phyloP scores from a whole-genome alignment of 768 basidiomycete genomes.

The Pleurotus citrinopileatus region DNA sequence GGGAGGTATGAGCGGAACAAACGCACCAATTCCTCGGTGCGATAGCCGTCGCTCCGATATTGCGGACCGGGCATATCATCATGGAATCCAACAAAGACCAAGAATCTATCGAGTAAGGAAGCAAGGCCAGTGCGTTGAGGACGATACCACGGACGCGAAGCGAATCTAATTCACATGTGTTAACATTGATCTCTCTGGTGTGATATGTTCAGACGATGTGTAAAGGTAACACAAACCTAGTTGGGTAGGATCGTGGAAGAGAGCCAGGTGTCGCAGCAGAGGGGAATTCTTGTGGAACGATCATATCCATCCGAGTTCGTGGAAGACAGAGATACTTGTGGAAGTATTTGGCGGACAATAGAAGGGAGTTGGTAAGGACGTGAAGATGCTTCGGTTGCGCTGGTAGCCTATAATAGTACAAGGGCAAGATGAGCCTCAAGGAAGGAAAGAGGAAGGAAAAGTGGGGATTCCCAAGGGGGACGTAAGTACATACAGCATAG shows the following conservation, averaged over 20 bases:
- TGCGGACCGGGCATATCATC: conserved; percentile 36
- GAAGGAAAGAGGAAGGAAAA: background rate
- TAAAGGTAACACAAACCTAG: conserved; percentile 20
- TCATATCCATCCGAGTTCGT: conserved; percentile 19
- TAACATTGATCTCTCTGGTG: background rate
- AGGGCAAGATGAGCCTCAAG: too few species aligned
- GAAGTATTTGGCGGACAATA: conserved; percentile 26
- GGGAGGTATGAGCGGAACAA: background rate
- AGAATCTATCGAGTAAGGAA: conserved; percentile 24
- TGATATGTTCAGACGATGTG: background rate
- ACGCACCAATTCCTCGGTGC: conserved; percentile 40
- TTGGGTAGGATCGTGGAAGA: conserved; percentile 32
- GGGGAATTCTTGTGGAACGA: conserved; percentile 24
- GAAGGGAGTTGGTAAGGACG: conserved; percentile 18
- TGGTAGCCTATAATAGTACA: conserved; percentile 31
- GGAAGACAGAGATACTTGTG: conserved; percentile 40
- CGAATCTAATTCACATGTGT: conserved; percentile 21
- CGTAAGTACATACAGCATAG: conserved; percentile 40
- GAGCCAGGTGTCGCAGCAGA: conserved; percentile 16
- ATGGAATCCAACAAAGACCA: conserved; percentile 31
- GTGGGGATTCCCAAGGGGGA: background rate
- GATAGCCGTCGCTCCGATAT: conserved; percentile 38
- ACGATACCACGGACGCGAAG: conserved; percentile 46
- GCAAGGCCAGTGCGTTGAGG: conserved; percentile 29
- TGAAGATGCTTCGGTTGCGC: conserved; percentile 32